Conservation (phyloP, 2,329 filamentous ascomycete species). For the Xylaria sp. region DNA sequence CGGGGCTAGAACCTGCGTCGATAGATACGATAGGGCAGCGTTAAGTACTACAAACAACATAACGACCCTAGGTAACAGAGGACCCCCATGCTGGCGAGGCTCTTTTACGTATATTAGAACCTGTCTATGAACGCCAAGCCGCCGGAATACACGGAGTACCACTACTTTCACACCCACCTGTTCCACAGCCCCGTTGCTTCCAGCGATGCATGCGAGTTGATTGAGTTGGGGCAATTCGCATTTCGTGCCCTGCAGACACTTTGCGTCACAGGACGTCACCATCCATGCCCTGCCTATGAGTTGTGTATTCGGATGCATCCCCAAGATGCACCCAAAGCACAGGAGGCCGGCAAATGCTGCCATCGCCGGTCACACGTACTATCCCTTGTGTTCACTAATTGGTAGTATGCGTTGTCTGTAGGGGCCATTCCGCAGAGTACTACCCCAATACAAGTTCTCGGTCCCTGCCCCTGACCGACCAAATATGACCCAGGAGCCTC, state of each 20-base stretch:
- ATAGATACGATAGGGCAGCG: conserved; percentile 14
- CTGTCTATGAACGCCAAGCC: conserved; percentile 25
- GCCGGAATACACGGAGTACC: conserved; percentile 19
- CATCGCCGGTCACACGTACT: not conserved
- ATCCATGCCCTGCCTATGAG: conserved; percentile 17
- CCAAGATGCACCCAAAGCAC: conserved; percentile 7
- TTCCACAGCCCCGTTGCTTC: conserved; percentile 25
- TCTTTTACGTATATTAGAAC: conserved; percentile 20
- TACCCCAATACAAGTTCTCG: not conserved
- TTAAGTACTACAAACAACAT: conserved; percentile 21
- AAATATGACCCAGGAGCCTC: conserved; percentile 5
- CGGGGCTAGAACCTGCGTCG: conserved; percentile 10
- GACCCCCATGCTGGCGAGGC: conserved; percentile 14
- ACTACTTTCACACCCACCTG: conserved; percentile 19
- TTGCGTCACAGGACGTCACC: conserved; percentile 35
- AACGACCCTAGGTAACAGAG: conserved; percentile 21
- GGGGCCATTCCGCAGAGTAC: not conserved
- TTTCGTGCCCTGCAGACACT: conserved; percentile 30
- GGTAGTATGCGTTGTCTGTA: not conserved
- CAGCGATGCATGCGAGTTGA: conserved; percentile 20
- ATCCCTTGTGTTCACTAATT: conserved; percentile 1
- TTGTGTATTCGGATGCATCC: conserved; percentile 24
- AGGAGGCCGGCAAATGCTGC: conserved; percentile 18
- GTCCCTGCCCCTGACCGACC: conserved; percentile 1
- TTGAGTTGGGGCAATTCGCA: conserved; percentile 10